Evolutionary conservation across 306 rosid species (phyloP), one percentile per base, ranked within the genome.

Genomic region (Trifolium fragiferum): DNA sequence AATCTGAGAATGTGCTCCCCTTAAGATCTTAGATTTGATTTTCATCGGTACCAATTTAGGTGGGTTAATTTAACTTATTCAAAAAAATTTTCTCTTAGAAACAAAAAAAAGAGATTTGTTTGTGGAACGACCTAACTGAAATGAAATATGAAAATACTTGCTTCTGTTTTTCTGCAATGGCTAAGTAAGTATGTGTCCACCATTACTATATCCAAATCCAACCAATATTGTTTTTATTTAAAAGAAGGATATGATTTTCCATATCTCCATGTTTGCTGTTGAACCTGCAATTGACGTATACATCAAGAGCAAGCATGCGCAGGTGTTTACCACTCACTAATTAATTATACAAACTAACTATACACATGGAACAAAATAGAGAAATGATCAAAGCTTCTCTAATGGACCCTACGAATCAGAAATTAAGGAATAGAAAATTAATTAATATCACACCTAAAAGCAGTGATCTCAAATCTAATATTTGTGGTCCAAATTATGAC

Each of bases 41-140:
- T n/a, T n/a, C n/a, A n/a, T n/a, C n/a, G n/a, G n/a, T n/a, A n/a
- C n/a, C n/a, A n/a, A n/a, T n/a, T n/a, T n/a, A n/a, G n/a, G n/a
- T n/a, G n/a, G n/a, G n/a, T n/a, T n/a, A n/a, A n/a, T n/a, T n/a
- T n/a, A n/a, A n/a, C n/a, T n/a, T n/a, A n/a, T n/a, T n/a, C n/a
- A n/a, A n/a, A n/a, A n/a, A n/a, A n/a, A 38, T 8, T 4, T 30
- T 30, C 6, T 30, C 33, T 4, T 30, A 30, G 5, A 30, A 4
- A 30, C 6, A 37, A 7, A 37, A 37, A 37, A 37, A 8, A 6
- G 18, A 8, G 25, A 53, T 76, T 55, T 30, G 46, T 47, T 78
- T 44, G 60, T 72, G 84, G 76, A 81, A 81, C 23, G 80, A 73
- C 84, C 85, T 85, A 83, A 85, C 60, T 81, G 61, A 80, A 75